These are phyloP conservation scores for Fraxinus anomala DNA, from an alignment of 257 asterid species.

Conservation along the genomic window DNA sequence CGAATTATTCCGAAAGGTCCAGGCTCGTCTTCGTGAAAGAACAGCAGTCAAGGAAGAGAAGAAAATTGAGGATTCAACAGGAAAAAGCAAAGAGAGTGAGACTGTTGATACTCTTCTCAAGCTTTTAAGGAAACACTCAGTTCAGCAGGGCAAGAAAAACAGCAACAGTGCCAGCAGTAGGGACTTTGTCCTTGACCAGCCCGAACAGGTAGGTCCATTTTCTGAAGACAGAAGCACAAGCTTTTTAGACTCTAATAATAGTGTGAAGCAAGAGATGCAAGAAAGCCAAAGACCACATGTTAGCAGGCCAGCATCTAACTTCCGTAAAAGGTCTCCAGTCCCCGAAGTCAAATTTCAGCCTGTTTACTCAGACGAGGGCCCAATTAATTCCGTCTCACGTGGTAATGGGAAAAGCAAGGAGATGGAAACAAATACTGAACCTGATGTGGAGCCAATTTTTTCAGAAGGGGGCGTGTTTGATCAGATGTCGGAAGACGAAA, in stretches of 20 bases:
- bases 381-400: constrained; percentile 31
- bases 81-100: constrained; percentile 74
- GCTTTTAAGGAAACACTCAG: constrained; percentile 88
- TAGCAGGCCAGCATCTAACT: constrained; percentile 74
- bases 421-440: constrained; percentile 41
- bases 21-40: constrained; percentile 85
- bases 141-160: constrained; percentile 73
- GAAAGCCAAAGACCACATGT: constrained; percentile 45
- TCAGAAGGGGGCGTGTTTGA: constrained; percentile 20
- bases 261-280: constrained; percentile 38
- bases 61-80: constrained; percentile 59
- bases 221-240: constrained; percentile 43
- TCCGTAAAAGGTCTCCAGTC: constrained; percentile 80
- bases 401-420: constrained; percentile 29
- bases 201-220: constrained; percentile 36
- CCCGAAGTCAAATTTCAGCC: constrained; percentile 62
- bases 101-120: constrained; percentile 94
- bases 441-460: constrained; percentile 35
- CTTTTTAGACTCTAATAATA: constrained; percentile 31
- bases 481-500: constrained; percentile 32
- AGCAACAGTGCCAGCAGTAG: constrained; percentile 33
- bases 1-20: constrained; percentile 89
- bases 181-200: constrained; percentile 61
- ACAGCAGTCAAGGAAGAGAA: constrained; percentile 74
- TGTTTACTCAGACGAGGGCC: constrained; percentile 32